Conservation (phyloP, 805 yeast genomes). For the Pichia insulana region DNA sequence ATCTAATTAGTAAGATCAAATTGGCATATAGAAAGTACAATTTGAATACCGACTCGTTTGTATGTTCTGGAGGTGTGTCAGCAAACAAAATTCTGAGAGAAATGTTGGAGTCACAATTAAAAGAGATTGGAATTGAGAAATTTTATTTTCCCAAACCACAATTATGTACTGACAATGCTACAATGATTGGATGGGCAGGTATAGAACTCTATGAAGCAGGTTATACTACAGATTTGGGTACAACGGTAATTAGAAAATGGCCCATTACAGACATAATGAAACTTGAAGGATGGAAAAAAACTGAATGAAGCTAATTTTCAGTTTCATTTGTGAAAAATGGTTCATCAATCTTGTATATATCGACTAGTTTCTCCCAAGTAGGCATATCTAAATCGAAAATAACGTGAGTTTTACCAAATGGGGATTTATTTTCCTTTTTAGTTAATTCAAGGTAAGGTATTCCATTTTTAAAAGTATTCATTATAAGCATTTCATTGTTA, state of each 20-base stretch:
- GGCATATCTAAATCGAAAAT: conserved; percentile 62
- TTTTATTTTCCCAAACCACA: conserved; percentile 61
- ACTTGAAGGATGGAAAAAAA: conserved; percentile 42
- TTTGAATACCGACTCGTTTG: conserved; percentile 41
- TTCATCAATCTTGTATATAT: conserved; percentile 45
- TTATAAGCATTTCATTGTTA: conserved; percentile 54
- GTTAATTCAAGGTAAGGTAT: conserved; percentile 26
- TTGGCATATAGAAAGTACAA: conserved; percentile 37
- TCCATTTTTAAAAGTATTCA: conserved; percentile 44
- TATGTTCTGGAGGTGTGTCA: conserved; percentile 94
- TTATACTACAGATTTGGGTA: conserved; percentile 41
- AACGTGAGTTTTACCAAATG: conserved; percentile 42
- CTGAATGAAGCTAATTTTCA: neutral
- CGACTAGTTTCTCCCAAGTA: conserved; percentile 55
- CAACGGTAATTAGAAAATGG: conserved; percentile 76
- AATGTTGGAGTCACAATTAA: conserved; percentile 32
- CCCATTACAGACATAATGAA: conserved; percentile 47
- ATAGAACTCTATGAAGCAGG: conserved; percentile 68
- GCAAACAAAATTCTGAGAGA: conserved; percentile 53
- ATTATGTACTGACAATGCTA: conserved; percentile 89
- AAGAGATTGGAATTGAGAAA: conserved; percentile 24
- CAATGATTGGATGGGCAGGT: conserved; percentile 98
- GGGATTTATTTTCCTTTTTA: conserved; percentile 9
- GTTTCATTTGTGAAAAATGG: conserved; percentile 29
- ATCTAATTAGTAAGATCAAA: conserved; percentile 56